phyloP scores from a whole-genome alignment of 2,329 filamentous ascomycete species.

The Colletotrichum costaricense region DNA sequence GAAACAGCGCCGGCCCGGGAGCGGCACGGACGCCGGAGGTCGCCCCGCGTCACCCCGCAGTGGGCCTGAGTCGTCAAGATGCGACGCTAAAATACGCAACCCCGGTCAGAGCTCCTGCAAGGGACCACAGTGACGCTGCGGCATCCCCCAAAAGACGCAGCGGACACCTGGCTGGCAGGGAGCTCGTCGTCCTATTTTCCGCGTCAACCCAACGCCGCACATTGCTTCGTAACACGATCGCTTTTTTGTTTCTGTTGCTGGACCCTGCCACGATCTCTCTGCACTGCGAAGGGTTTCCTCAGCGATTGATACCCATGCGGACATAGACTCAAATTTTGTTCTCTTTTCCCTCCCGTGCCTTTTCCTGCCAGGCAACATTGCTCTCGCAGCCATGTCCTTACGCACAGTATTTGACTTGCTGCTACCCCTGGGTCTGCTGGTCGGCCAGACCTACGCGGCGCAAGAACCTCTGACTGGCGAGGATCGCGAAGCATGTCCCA shows the following conservation, averaged over 20 bases:
- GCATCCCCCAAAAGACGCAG: conserved; percentile 4
- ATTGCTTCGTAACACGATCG: conserved; percentile 2
- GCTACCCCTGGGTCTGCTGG: conserved; percentile 37
- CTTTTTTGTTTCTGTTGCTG: background rate
- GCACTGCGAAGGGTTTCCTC: background rate
- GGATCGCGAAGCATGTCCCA: conserved; percentile 49
- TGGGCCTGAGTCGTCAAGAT: conserved; percentile 15
- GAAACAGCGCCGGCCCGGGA: background rate
- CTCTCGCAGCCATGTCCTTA: conserved; percentile 21
- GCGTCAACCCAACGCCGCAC: conserved; percentile 3
- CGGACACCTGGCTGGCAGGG: conserved; percentile 30
- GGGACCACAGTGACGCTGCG: conserved; percentile 29
- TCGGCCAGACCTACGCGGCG: conserved; percentile 32
- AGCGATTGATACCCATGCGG: conserved; percentile 9
- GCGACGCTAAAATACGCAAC: conserved; percentile 13
- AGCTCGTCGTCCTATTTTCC: conserved; percentile 9
- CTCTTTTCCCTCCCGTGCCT: background rate
- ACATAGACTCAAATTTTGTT: conserved; percentile 1
- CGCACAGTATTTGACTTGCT: conserved; percentile 29
- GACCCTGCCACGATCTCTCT: background rate
- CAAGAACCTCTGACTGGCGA: conserved; percentile 32
- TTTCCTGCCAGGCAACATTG: conserved; percentile 7
- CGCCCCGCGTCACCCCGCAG: conserved; percentile 29
- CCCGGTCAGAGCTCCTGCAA: conserved; percentile 34
- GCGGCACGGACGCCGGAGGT: background rate